Evolutionary conservation across 345 rosid species (phyloP).

Genomic region (Boechera divaricarpa): DNA sequence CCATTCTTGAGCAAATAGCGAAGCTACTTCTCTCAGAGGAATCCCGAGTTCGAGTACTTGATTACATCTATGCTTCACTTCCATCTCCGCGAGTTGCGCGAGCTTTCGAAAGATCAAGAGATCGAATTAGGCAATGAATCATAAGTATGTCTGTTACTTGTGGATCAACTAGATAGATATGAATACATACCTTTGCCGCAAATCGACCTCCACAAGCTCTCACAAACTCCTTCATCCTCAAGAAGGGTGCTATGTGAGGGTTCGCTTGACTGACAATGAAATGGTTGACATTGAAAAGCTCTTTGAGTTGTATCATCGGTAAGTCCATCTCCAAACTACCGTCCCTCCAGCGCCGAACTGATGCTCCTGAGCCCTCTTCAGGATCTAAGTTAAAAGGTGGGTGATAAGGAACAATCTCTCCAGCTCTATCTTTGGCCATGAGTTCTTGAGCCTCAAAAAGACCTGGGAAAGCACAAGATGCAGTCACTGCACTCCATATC

Average conservation of each 20-base stretch:
- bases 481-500: slow-evolving; percentile 99
- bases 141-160: neutral
- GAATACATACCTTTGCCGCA: slow-evolving; percentile 81
- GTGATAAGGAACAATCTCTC: slow-evolving; percentile 93
- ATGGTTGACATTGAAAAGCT: slow-evolving; percentile 95
- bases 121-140: neutral
- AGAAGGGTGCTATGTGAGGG: slow-evolving; percentile 86
- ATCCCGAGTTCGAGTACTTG: slow-evolving; percentile 87
- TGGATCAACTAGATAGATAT: slow-evolving; percentile 6
- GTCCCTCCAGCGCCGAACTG: slow-evolving; percentile 91
- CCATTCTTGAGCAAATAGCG: slow-evolving; percentile 96
- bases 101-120: slow-evolving; percentile 50
- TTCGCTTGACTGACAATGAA: slow-evolving; percentile 97
- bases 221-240: slow-evolving; percentile 82
- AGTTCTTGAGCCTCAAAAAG: slow-evolving; percentile 98
- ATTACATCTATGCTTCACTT: slow-evolving; percentile 90
- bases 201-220: slow-evolving; percentile 91
- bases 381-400: slow-evolving; percentile 89
- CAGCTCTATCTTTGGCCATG: slow-evolving; percentile 98
- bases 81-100: slow-evolving; percentile 90
- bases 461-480: slow-evolving; percentile 98
- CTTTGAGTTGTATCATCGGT: slow-evolving; percentile 97
- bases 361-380: slow-evolving; percentile 59
- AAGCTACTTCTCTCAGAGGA: slow-evolving; percentile 88
- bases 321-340: slow-evolving; percentile 98